Percentiles rank a stretch among this genome's conserved stretches.
Evolutionary conservation across 2,329 filamentous ascomycete genomes (phyloP).

Genomic region (Juglanconis juglandina): DNA sequence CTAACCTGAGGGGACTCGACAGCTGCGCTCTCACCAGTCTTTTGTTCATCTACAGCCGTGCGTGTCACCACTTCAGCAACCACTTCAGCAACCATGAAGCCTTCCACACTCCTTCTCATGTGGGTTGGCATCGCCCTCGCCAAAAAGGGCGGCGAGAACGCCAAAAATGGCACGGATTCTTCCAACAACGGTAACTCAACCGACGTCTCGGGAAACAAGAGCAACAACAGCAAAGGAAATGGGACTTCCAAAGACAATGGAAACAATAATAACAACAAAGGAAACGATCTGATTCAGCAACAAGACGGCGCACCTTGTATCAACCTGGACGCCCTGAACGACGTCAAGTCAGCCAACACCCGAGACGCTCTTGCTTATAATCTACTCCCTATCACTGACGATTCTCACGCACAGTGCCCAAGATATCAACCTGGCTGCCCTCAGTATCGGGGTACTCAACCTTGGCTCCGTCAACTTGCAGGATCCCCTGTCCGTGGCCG

Average conservation of each 20-base stretch:
- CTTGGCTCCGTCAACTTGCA: slow-evolving; percentile 28
- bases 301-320: slow-evolving; percentile 10
- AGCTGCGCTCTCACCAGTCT: slow-evolving; percentile 8
- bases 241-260: background rate
- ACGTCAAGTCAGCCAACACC: slow-evolving; percentile 2
- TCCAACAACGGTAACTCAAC: slow-evolving; percentile 1
- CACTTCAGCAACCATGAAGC: slow-evolving; percentile 14
- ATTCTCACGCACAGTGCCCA: background rate
- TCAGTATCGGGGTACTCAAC: slow-evolving; percentile 21
- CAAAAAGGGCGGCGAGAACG: background rate
- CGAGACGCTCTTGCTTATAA: background rate
- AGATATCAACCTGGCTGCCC: background rate
- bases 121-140: slow-evolving; percentile 19
- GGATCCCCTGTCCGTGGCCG: slow-evolving; percentile 27
- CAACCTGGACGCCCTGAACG: slow-evolving; percentile 7
- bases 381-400: background rate
- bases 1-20: background rate
- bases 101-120: slow-evolving; percentile 14
- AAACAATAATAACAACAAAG: background rate
- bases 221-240: background rate
- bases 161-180: background rate
- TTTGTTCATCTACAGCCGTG: background rate
- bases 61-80: background rate
- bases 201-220: background rate
- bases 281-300: background rate